Base-by-base conservation (phyloP, 805 yeast species). In the Metschnikowia picachoensis region DNA sequence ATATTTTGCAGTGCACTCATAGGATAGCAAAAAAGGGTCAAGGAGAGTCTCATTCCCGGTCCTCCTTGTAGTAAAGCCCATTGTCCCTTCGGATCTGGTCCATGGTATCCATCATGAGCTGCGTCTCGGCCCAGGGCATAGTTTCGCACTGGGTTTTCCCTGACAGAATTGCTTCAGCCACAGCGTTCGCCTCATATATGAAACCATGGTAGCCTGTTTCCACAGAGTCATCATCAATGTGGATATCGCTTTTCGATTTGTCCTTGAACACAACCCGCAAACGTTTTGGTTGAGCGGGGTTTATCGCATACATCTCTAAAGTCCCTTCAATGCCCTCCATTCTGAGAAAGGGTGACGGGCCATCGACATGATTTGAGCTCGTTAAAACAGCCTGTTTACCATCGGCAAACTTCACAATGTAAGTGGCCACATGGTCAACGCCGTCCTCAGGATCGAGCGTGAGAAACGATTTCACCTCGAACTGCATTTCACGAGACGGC, bases 131-230 rank as follows among this genome's bases (percentile, higher is more conserved):
- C 58, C 66, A 67, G 2, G 82, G 73, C 57, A 70, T 60, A 3
- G 58, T 38, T 15, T 53, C 60, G 48, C 70, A 68, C 50, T 70
- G 67, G 13, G 58, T 53, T 44, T 61, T 65, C 11, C 79, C 78
- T 13, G 59, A 62, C 6, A 56, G 44, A 35, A 80, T 62, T 44
- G 72, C 77, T 39, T 67, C 60, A 3, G 79, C 83, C 29, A 72
- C 73, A 4, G 77, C 80, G 53, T 78, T 74, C 1, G 83, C 83
- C 61, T 80, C 84, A 59, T 73, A 74, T 53, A 74, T 75, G 58
- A 78, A 74, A 0, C 85, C 85, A 39, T 64, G 59, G 37, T 68
- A 73, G 3, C 69, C 72, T 8, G 66, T 59, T 8, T 37, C 29
- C 27, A 50, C 40, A n/a, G 29, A 34, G 20, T 64, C 59, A 44